Evolutionary conservation across 805 yeast species (phyloP), one percentile per base, ranked within the genome.

Genomic region (Wickerhamomyces subpelliculosus): DNA sequence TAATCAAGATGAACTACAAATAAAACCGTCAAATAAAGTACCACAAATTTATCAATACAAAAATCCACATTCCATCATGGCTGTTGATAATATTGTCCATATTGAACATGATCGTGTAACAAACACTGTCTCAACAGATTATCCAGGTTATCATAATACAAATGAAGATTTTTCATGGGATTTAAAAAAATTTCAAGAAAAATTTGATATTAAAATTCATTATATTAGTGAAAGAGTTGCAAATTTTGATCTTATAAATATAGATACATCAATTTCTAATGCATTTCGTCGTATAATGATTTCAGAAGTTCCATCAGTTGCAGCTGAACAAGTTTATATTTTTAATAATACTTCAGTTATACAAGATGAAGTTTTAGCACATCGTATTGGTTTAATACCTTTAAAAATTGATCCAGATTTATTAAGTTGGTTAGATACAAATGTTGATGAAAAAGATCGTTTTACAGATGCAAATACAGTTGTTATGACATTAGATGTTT

Each of bases 281-380:
- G 97, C 98, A 0, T 88, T 90, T 64, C 81, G 98, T 58, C 82
- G 98, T 56, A 84, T 93, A 52, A 89, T 93, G 97, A 80, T 93
- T 39, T 76, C 97, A 1, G 98, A 93, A 60, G 95, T 93, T 29
- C 98, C 98, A 17, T 75, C 93, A 2, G 94, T 90, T 34, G 97
- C 98, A 13, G 84, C 96, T 18, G 98, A 93, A 62, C 78, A 85
- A 45, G 87, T 93, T 14, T 88, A 81, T 58, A 74, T 93, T 42
- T 84, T 84, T 67, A 90, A 87, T 71, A 93, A 93, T 63, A 93
- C 98, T 2, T 86, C 96, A 1, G 96, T 93, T 35, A 86, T 93
- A 46, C 97, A 89, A 61, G 98, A 93, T 61, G 98, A 93, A 66
- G 96, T 93, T 16, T 73, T 93, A 47, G 90, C 98, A 5, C 96